Base-by-base conservation (phyloP, 257 asterid genomes). In the Ehretia macrophylla region DNA sequence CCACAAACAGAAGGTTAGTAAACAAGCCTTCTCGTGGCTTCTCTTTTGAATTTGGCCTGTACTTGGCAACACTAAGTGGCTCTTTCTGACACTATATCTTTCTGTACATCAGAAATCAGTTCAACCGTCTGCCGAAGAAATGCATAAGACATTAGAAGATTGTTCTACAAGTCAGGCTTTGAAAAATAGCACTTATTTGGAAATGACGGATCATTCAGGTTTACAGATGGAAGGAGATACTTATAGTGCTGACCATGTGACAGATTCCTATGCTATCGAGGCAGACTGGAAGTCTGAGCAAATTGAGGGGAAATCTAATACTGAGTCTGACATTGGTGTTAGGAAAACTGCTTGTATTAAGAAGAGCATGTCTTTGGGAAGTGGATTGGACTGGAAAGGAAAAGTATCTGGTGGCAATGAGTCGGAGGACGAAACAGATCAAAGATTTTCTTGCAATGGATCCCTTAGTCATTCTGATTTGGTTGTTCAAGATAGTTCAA, bases 1-100 rank as follows among this genome's bases (percentile, higher is more conserved):
- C 65, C 83, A 67, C 69, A 93, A 75, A 72, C 96, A 83, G 55
- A 89, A 89, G 96, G 99, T 89, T 64, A 65, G 94, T 71, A 59
- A 51, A 45, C 32, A 55, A 68, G 39, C 32, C 50, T 21, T 63
- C 38, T 32, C 55, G 23, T 60, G 50, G 58, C 20, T 51, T 27
- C 22, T 55, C 46, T 44, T 14, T 60, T 22, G 64, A 18, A 45
- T 61, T 59, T 11, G 19, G 56, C 42, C 58, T 45, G 22, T 46
- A 22, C 56, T 61, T 48, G 51, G 19, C 17, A 53, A 20, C 5
- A 46, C 46, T 53, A 45, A 14, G 44, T 49, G 62, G 54, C 64
- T 40, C 21, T 35, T 32, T 11, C 62, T 70, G 66, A 65, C 47
- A 58, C 58, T 54, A 59, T 64, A 22, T 73, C 59, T 73, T 66